phyloP scores from a whole-genome alignment of 179 eudicot species.

The Vitellaria paradoxa region DNA sequence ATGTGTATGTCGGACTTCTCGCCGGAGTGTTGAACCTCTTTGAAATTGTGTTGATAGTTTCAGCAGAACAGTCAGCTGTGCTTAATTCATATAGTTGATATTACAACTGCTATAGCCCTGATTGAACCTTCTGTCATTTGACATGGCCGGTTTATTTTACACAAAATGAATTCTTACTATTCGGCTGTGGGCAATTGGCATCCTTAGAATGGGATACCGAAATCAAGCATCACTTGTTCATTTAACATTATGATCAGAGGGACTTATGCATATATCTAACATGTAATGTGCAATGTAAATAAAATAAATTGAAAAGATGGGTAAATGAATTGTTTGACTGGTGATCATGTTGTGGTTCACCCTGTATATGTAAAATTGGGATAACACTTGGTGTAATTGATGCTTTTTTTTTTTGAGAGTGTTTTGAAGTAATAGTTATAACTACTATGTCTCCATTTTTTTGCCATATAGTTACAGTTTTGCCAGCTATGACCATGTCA shows the following conservation, averaged over 20 bases:
- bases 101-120: not conserved
- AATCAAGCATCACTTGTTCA: not conserved
- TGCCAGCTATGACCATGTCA: not conserved
- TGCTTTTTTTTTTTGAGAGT: not conserved
- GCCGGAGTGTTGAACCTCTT: slow-evolving; percentile 1
- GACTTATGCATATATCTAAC: not conserved
- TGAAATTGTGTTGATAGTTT: not conserved
- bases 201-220: not conserved
- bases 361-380: not conserved
- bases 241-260: not conserved
- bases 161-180: not conserved
- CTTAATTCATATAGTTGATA: not conserved
- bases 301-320: not conserved
- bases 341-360: not conserved
- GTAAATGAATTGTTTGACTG: not conserved
- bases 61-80: not conserved
- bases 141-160: not conserved
- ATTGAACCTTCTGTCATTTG: not conserved
- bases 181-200: not conserved
- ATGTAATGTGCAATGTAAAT: not conserved
- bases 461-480: not conserved
- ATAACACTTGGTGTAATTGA: not conserved
- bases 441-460: not conserved
- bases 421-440: not conserved
- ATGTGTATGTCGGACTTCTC: slow-evolving; percentile 17